Percentiles rank a stretch among this genome's conserved stretches.
Evolutionary conservation across 805 yeast species (phyloP).

Genomic region (Pichia gijzeniarum): DNA sequence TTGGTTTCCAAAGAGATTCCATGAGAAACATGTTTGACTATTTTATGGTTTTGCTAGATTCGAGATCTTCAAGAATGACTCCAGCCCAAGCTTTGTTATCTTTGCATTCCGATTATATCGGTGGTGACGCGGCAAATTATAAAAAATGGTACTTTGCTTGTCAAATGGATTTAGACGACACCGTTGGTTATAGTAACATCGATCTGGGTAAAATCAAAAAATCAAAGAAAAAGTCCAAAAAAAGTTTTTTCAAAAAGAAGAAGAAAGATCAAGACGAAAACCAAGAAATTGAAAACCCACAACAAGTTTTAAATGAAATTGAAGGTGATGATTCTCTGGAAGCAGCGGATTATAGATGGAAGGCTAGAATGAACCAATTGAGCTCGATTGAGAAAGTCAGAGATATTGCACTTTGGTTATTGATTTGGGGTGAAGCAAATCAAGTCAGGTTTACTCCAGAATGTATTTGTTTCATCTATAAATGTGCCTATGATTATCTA

Average conservation of each 20-base stretch:
- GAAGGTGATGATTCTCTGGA: conserved; percentile 83
- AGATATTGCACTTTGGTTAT: conserved; percentile 66
- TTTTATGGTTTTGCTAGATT: conserved; percentile 77
- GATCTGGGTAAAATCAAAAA: conserved; percentile 66
- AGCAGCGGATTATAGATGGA: conserved; percentile 82
- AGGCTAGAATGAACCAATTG: conserved; percentile 66
- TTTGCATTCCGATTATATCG: conserved; percentile 81
- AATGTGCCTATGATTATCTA: conserved; percentile 89
- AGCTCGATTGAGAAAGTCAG: conserved; percentile 75
- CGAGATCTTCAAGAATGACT: conserved; percentile 82
- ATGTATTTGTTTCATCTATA: conserved; percentile 87
- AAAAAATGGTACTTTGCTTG: conserved; percentile 88
- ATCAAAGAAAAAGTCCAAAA: conserved; percentile 75
- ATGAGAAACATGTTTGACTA: conserved; percentile 90
- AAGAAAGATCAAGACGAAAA: conserved; percentile 71
- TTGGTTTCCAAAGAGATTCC: conserved; percentile 88
- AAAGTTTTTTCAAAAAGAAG: conserved; percentile 25
- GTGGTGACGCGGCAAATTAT: conserved; percentile 81
- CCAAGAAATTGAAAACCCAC: conserved; percentile 62
- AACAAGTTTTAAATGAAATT: conserved; percentile 51
- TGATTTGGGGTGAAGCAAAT: conserved; percentile 88
- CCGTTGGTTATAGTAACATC: conserved; percentile 79
- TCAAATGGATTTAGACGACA: conserved; percentile 80
- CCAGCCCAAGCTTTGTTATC: conserved; percentile 82
- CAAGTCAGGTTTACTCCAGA: conserved; percentile 92